A percentile compares a stretch with the other conserved stretches of the same genome.
These are phyloP conservation scores for Candida buenavistaensis DNA, from an alignment of 1,139 yeast species.

Conservation along the genomic window DNA sequence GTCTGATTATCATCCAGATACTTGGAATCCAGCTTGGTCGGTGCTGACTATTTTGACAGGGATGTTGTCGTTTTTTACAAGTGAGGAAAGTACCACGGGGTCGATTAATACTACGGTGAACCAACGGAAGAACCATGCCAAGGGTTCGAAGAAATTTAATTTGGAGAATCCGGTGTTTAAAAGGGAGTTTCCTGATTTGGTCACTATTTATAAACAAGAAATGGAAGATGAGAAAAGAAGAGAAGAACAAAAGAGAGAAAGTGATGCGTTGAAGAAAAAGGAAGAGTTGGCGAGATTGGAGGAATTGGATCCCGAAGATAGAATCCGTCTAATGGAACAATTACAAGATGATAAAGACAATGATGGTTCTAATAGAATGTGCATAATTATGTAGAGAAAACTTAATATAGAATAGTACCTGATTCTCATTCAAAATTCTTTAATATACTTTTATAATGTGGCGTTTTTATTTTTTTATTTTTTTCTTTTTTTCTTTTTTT, in stretches of 20 bases:
- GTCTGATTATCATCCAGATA: conserved; percentile 90
- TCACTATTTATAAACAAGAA: conserved; percentile 42
- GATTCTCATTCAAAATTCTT: too few relatives aligned
- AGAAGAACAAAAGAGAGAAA: conserved; percentile 8
- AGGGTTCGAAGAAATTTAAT: conserved; percentile 69
- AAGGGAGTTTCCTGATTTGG: conserved; percentile 68
- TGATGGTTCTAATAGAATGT: conserved; percentile 1
- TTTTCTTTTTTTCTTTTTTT: too few relatives aligned
- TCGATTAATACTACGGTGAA: conserved; percentile 37
- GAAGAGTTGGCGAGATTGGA: conserved; percentile 26
- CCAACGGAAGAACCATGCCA: conserved; percentile 37
- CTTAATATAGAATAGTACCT: neutral
- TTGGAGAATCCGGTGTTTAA: conserved; percentile 55
- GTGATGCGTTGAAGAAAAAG: conserved; percentile 7
- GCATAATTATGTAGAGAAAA: neutral
- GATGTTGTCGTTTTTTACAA: conserved; percentile 83
- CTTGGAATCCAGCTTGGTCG: conserved; percentile 97
- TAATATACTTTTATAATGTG: too few relatives aligned
- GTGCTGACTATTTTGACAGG: conserved; percentile 87
- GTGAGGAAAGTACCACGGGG: conserved; percentile 40
- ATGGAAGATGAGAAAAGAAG: conserved; percentile 10
- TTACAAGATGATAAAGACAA: neutral
- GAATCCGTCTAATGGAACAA: conserved; percentile 13
- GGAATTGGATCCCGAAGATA: conserved; percentile 44
- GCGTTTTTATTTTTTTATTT: too few relatives aligned